Conservation (phyloP, 1,284 basidiomycete species). For the Ustilago vetiveriae region DNA sequence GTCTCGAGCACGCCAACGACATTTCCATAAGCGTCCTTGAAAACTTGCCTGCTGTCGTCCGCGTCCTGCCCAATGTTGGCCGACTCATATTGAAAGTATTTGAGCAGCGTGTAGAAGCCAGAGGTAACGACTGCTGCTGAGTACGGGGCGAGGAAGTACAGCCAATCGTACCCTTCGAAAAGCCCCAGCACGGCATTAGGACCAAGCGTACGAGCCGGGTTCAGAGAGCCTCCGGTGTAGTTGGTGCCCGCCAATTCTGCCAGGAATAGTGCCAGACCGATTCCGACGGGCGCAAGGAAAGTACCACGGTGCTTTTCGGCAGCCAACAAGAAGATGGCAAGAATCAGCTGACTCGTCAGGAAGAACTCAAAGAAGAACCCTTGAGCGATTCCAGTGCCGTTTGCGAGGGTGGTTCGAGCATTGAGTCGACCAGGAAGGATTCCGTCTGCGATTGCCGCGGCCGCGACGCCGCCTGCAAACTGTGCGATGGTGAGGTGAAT, state of each 20-base stretch:
- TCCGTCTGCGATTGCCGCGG: slow-evolving; percentile 68
- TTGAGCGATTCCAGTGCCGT: slow-evolving; percentile 54
- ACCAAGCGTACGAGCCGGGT: slow-evolving; percentile 57
- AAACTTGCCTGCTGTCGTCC: slow-evolving; percentile 43
- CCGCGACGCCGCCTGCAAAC: slow-evolving; percentile 69
- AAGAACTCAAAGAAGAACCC: slow-evolving; percentile 69
- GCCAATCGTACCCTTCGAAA: slow-evolving; percentile 49
- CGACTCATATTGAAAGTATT: slow-evolving; percentile 51
- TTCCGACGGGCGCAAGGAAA: slow-evolving; percentile 56
- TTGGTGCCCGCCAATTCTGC: slow-evolving; percentile 51
- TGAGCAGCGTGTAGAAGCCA: slow-evolving; percentile 48
- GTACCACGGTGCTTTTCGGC: slow-evolving; percentile 70
- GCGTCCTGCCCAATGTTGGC: slow-evolving; percentile 53
- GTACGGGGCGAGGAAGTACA: slow-evolving; percentile 56
- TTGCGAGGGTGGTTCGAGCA: slow-evolving; percentile 67
- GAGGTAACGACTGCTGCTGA: slow-evolving; percentile 40
- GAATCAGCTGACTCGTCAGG: slow-evolving; percentile 68
- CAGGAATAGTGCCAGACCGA: slow-evolving; percentile 55
- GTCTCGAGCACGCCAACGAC: slow-evolving; percentile 46
- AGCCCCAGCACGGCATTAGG: slow-evolving; percentile 42
- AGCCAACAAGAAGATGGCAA: slow-evolving; percentile 69
- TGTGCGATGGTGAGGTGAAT: slow-evolving; percentile 68
- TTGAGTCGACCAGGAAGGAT: slow-evolving; percentile 68
- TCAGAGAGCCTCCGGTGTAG: slow-evolving; percentile 58
- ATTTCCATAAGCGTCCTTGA: slow-evolving; percentile 47